Conservation (phyloP, 192 early-diverging fungal genomes). For the Gryganskiella cystojenkinii region DNA sequence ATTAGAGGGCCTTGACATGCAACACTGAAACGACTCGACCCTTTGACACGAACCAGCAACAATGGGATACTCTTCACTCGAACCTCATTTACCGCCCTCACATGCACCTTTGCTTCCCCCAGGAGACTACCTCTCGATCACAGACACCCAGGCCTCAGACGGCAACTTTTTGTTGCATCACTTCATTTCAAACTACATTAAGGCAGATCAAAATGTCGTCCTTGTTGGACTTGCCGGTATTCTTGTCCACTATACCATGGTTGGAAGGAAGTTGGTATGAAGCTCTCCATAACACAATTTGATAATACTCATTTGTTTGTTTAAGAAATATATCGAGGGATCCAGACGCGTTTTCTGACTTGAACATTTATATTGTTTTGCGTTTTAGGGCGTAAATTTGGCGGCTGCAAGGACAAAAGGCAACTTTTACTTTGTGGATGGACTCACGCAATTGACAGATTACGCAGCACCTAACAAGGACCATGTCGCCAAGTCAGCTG, state of each 20-base stretch:
- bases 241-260: conserved; percentile 67
- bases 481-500: conserved; percentile 13
- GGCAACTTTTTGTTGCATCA: conserved; percentile 73
- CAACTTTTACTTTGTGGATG: conserved; percentile 65
- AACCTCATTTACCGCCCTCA: conserved; percentile 57
- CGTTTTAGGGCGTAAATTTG: conserved; percentile 63
- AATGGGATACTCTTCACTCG: conserved; percentile 63
- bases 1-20: too few relatives aligned
- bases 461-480: conserved; percentile 53
- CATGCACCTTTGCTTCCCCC: conserved; percentile 55
- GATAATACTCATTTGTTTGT: neutral
- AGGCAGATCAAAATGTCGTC: conserved; percentile 62
- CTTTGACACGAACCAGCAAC: too few relatives aligned
- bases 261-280: conserved; percentile 68
- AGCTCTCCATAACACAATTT: neutral
- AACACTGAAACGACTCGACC: too few relatives aligned
- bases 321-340: neutral
- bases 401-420: conserved; percentile 55
- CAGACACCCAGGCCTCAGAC: conserved; percentile 64
- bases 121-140: conserved; percentile 60
- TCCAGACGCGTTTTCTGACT: too few relatives aligned
- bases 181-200: conserved; percentile 69
- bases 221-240: conserved; percentile 67
- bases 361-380: neutral
- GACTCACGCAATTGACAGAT: conserved; percentile 62